These are phyloP conservation scores for Cladosporium halotolerans DNA, from an alignment of 2,329 filamentous ascomycete genomes.

Conservation along the genomic window DNA sequence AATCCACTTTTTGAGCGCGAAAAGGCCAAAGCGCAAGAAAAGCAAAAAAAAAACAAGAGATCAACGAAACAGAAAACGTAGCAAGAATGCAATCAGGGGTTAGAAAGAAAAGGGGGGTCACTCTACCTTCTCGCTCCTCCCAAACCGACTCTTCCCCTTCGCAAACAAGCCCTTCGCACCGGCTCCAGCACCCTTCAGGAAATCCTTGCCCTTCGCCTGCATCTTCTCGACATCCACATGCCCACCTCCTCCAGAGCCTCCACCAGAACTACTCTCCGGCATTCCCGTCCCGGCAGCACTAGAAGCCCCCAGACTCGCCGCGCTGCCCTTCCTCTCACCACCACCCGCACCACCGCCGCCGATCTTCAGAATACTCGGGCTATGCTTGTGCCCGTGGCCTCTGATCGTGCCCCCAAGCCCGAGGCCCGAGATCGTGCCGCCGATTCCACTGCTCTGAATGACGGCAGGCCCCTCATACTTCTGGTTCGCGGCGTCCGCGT, in stretches of 20 bases:
- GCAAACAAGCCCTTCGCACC: slow-evolving; percentile 87
- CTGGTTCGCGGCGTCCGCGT: slow-evolving; percentile 39
- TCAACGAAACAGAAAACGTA: background rate
- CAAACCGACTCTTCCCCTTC: slow-evolving; percentile 80
- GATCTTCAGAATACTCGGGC: slow-evolving; percentile 11
- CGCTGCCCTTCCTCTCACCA: slow-evolving; percentile 12
- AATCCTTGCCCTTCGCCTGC: slow-evolving; percentile 79
- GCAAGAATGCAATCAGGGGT: slow-evolving; percentile 12
- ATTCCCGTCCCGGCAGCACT: background rate
- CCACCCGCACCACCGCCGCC: background rate
- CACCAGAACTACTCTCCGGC: slow-evolving; percentile 16
- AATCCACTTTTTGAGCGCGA: slow-evolving; percentile 1
- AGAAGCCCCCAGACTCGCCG: background rate
- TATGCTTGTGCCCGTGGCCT: slow-evolving; percentile 23
- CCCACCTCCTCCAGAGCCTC: background rate
- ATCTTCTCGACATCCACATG: slow-evolving; percentile 38
- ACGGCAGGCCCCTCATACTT: slow-evolving; percentile 26
- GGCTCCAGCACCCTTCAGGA: slow-evolving; percentile 79
- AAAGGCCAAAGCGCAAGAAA: slow-evolving; percentile 22
- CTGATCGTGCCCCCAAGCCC: slow-evolving; percentile 10
- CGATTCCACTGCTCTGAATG: background rate
- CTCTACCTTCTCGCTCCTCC: slow-evolving; percentile 74
- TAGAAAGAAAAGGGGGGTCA: slow-evolving; percentile 48
- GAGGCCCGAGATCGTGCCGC: background rate
- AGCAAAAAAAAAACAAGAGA: slow-evolving; percentile 22